These are phyloP conservation scores for Dryas octopetala DNA, from an alignment of 306 rosid species.

Conservation along the genomic window DNA sequence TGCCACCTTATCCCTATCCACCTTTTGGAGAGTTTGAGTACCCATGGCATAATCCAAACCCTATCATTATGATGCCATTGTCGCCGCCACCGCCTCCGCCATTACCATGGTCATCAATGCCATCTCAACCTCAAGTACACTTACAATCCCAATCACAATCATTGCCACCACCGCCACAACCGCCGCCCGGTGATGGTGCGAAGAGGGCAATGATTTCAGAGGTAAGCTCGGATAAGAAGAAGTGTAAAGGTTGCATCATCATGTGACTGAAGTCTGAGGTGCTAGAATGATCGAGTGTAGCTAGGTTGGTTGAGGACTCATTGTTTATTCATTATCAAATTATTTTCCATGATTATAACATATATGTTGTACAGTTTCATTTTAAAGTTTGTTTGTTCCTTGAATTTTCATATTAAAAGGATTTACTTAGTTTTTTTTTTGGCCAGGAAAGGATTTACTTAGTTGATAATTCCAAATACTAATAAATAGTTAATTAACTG, in stretches of 20 bases:
- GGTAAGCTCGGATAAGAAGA: not conserved
- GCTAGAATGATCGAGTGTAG: not conserved
- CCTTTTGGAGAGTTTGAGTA: conserved; percentile 17
- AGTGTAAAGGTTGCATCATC: not conserved
- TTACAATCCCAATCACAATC: not conserved
- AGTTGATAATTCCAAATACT: too few species aligned
- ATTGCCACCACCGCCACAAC: not conserved
- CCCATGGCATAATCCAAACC: conserved; percentile 11
- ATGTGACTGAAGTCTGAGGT: not conserved
- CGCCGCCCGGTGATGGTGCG: not conserved
- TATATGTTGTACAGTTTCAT: not conserved
- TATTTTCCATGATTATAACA: not conserved
- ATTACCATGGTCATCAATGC: not conserved
- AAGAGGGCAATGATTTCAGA: not conserved
- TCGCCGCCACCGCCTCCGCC: not conserved
- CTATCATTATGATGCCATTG: conserved; percentile 2
- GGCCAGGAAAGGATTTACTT: too few species aligned
- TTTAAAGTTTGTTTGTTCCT: not conserved
- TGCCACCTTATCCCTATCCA: conserved; percentile 17
- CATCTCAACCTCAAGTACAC: not conserved
- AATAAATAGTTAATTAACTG: too few species aligned
- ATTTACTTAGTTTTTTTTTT: too few species aligned
- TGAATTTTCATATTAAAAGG: not conserved
- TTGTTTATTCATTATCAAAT: not conserved
- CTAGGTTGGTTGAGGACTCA: not conserved